Evolutionary conservation across 2,329 filamentous ascomycete genomes (phyloP), one percentile per base, ranked within the genome.

Genomic region (Ophiocordyceps robertsii): DNA sequence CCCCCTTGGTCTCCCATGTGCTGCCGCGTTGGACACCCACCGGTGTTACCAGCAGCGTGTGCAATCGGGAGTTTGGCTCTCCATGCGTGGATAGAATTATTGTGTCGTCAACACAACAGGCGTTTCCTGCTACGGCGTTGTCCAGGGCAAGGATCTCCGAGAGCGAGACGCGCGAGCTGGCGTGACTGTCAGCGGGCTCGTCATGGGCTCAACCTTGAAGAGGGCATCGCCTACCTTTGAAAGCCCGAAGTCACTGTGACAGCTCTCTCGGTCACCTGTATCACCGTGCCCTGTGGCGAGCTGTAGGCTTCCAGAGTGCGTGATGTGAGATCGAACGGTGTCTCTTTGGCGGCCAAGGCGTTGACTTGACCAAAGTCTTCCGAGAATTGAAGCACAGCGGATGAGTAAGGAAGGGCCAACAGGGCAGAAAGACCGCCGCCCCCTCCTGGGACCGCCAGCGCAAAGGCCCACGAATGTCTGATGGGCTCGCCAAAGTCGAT

Each of bases 251-350:
- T 48, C 37, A 74, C 50, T 8, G 65, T 67, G 3, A 72, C 56
- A 16, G 52, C 62, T 29, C 54, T 57, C 42, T 73, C 69, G 1
- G 77, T 80, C 4, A 80, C 61, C 50, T 82, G 77, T 3, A 77
- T 56, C 6, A 72, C 61, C 2, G 53, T 55, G 2, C 60, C 58
- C 3, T 59, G 54, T 6, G 57, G 50, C 11, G 61, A 51, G 29
- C 63, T 59, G 3, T 56, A 54, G 12, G 68, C 64, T 17, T 65
- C 64, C 24, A 81, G 57, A 0, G 77, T 82, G 37, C 69, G 63
- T 4, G 67, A 70, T 2, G 58, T 57, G 14, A 72, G 55, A 50
- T 81, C 75, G 44, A 79, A 75, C 9, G 59, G 57, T 1, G 64
- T 63, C 2, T 53, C 49, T 7, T 66, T 62, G 6, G 65, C 49